Percentiles rank a stretch among this genome's conserved stretches.
Evolutionary conservation across 495 filamentous ascomycete genomes (phyloP).

Genomic region (Chaetomium tenue): DNA sequence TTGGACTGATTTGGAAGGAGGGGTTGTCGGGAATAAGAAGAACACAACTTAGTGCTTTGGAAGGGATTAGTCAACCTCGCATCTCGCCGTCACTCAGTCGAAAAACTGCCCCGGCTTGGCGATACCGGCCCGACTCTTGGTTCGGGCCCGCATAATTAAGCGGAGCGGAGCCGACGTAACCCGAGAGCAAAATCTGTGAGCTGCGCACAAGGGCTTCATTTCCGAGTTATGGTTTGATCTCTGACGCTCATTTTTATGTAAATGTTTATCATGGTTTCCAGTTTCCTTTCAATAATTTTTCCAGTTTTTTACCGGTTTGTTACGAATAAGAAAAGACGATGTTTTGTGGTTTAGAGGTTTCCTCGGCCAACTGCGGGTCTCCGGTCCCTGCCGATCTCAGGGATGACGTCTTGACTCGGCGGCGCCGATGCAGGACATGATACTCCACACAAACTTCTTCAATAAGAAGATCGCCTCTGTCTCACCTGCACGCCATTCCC

Average conservation of each 20-base stretch:
- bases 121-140: conserved; percentile 17
- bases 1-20: not conserved
- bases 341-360: too few relatives aligned
- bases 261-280: too few relatives aligned
- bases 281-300: too few relatives aligned
- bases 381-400: not conserved
- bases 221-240: not conserved
- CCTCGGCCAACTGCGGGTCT: not conserved
- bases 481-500: not conserved
- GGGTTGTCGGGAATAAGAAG: conserved; percentile 4
- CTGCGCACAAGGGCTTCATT: not conserved
- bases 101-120: conserved; percentile 12
- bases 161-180: not conserved
- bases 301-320: not conserved
- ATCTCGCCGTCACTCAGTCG: too few relatives aligned
- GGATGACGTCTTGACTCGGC: conserved; percentile 10
- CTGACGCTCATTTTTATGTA: too few relatives aligned
- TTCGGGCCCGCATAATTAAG: conserved; percentile 5
- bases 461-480: not conserved
- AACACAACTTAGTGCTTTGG: not conserved
- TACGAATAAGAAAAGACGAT: not conserved
- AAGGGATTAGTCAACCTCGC: not conserved
- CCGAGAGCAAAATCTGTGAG: not conserved
- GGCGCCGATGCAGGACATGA: not conserved
- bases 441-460: not conserved